phyloP scores from a whole-genome alignment of 2,329 filamentous ascomycete species.

The Cryoendolithus antarcticus region DNA sequence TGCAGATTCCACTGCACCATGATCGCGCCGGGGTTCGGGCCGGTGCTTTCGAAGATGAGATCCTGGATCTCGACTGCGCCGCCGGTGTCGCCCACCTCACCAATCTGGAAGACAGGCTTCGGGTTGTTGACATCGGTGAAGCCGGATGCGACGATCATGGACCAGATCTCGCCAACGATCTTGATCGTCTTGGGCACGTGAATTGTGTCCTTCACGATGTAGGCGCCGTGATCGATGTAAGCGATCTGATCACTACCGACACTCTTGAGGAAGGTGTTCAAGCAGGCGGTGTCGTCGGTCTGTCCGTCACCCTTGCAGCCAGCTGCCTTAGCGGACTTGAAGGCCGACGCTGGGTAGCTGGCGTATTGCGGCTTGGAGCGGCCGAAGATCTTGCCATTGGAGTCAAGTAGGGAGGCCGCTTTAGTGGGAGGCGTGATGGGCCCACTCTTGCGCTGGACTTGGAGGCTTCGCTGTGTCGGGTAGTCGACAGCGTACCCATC shows the following conservation, averaged over 20 bases:
- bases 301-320: constrained; percentile 80
- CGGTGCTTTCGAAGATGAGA: constrained; percentile 71
- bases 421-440: constrained; percentile 39
- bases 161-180: constrained; percentile 45
- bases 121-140: constrained; percentile 69
- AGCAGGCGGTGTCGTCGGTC: constrained; percentile 75
- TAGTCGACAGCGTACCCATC: constrained; percentile 47
- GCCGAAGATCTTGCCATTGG: constrained; percentile 60
- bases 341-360: constrained; percentile 50
- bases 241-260: constrained; percentile 45
- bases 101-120: constrained; percentile 74
- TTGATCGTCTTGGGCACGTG: constrained; percentile 36
- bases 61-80: constrained; percentile 71
- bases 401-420: constrained; percentile 53
- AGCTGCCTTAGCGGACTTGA: constrained; percentile 65
- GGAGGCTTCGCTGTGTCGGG: constrained; percentile 30
- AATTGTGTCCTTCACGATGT: constrained; percentile 44
- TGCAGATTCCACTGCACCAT: constrained; percentile 86
- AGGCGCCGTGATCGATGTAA: constrained; percentile 53
- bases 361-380: constrained; percentile 85
- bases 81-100: constrained; percentile 62
- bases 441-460: constrained; percentile 25
- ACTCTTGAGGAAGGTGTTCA: constrained; percentile 65
- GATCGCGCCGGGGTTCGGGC: constrained; percentile 74
- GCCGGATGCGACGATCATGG: constrained; percentile 34